These are phyloP conservation scores for Verticillium nubilum DNA, from an alignment of 2,329 filamentous ascomycete species.

Conservation along the genomic window DNA sequence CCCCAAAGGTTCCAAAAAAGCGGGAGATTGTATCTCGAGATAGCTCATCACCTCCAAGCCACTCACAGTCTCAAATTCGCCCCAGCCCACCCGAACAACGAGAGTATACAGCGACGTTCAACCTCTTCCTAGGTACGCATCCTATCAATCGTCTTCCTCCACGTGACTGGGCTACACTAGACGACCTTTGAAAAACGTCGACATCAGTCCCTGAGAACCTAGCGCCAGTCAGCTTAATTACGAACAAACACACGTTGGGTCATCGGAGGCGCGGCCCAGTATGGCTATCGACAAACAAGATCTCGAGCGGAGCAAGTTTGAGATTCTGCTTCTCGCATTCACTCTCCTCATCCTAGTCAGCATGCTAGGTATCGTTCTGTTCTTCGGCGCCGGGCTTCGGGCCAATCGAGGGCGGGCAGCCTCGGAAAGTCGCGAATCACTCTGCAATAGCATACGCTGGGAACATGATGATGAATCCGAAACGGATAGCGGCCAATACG, in stretches of 20 bases:
- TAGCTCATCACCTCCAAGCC: too few relatives aligned
- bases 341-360: conserved; percentile 25
- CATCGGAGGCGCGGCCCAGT: not conserved
- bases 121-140: too few relatives aligned
- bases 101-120: too few relatives aligned
- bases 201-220: too few relatives aligned
- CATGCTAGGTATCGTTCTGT: conserved; percentile 24
- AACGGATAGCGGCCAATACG: conserved; percentile 5
- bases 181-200: too few relatives aligned
- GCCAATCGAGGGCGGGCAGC: conserved; percentile 7
- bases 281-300: not conserved
- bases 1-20: too few relatives aligned
- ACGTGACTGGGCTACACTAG: too few relatives aligned
- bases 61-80: too few relatives aligned
- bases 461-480: conserved; percentile 8
- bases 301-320: conserved; percentile 22
- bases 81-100: too few relatives aligned
- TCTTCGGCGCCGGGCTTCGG: conserved; percentile 18
- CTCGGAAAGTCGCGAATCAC: conserved; percentile 14
- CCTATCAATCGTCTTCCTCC: too few relatives aligned
- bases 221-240: too few relatives aligned
- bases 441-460: not conserved
- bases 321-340: conserved; percentile 27
- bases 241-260: not conserved
- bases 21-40: too few relatives aligned